Evolutionary conservation across 768 basidiomycete genomes (phyloP).

Genomic region (Trametes gibbosa): DNA sequence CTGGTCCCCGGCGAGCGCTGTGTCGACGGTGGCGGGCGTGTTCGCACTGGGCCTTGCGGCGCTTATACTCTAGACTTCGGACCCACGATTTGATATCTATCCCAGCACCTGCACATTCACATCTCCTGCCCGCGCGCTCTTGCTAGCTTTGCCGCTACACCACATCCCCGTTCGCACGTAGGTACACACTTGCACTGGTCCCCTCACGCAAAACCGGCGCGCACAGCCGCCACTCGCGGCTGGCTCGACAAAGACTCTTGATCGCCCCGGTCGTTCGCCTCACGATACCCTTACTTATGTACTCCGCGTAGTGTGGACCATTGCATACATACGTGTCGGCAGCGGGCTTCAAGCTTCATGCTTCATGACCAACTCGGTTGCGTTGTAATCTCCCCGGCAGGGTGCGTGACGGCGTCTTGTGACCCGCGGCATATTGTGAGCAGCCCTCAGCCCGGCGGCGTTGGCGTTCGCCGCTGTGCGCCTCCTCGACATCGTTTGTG

Average conservation of each 20-base stretch:
- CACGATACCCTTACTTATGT: conserved; percentile 9
- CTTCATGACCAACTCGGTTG: conserved; percentile 12
- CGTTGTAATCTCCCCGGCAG: conserved; percentile 7
- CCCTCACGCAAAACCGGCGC: background rate
- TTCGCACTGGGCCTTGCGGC: conserved; percentile 14
- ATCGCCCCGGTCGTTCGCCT: background rate
- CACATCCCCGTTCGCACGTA: background rate
- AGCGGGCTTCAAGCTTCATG: too few relatives aligned
- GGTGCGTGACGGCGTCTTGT: too few relatives aligned
- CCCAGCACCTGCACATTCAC: background rate
- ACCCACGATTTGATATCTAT: background rate
- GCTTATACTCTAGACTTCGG: conserved; percentile 11
- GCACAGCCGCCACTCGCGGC: background rate
- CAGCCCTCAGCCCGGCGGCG: too few relatives aligned
- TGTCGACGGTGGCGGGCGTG: conserved; percentile 4
- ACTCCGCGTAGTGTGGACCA: conserved; percentile 8
- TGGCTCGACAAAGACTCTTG: conserved; percentile 4
- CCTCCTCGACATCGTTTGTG: too few relatives aligned
- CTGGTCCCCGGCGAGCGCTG: conserved; percentile 11
- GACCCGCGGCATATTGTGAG: too few relatives aligned
- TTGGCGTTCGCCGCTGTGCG: too few relatives aligned
- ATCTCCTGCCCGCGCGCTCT: background rate
- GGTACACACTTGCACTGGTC: conserved; percentile 4
- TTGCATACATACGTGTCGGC: conserved; percentile 12
- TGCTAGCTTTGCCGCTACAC: background rate